Conservation (phyloP, 139 green algal species). For the Picocystis salinarum region DNA sequence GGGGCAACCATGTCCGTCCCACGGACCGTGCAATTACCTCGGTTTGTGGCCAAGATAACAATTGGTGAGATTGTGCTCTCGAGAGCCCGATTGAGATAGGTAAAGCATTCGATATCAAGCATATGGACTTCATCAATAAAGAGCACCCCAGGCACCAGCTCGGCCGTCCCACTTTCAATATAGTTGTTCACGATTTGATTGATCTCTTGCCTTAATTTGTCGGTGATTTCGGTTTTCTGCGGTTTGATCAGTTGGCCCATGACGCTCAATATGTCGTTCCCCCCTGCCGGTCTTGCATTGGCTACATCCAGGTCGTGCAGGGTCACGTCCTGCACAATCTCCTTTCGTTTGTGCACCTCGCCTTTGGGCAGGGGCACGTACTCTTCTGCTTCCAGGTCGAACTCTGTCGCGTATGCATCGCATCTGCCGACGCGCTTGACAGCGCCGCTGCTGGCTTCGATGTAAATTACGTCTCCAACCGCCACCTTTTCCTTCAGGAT, state of each 20-base stretch:
- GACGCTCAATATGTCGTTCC: conserved; percentile 81
- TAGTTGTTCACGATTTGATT: conserved; percentile 82
- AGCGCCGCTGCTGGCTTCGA: conserved; percentile 86
- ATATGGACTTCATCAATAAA: conserved; percentile 99
- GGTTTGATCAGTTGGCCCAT: conserved; percentile 90
- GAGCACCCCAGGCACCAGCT: conserved; percentile 93
- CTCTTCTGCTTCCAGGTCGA: conserved; percentile 95
- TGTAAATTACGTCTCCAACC: conserved; percentile 96
- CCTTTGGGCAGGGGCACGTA: conserved; percentile 99
- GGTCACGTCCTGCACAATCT: conserved; percentile 95
- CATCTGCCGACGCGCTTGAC: conserved; percentile 92
- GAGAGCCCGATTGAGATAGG: conserved; percentile 87
- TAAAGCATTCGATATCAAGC: conserved; percentile 98
- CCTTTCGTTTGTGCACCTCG: conserved; percentile 98
- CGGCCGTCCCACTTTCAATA: conserved; percentile 51
- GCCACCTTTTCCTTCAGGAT: conserved; percentile 81
- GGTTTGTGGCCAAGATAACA: conserved; percentile 95
- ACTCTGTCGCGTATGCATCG: conserved; percentile 80
- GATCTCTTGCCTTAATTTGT: conserved; percentile 95
- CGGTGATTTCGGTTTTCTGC: conserved; percentile 99
- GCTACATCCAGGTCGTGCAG: conserved; percentile 92
- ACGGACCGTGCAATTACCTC: conserved; percentile 62
- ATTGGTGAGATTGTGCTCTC: conserved; percentile 85
- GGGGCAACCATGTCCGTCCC: conserved; percentile 58
- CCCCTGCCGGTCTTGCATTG: conserved; percentile 79